These are phyloP conservation scores for Sporormia fimetaria DNA, from an alignment of 495 filamentous ascomycete genomes.

Conservation along the genomic window DNA sequence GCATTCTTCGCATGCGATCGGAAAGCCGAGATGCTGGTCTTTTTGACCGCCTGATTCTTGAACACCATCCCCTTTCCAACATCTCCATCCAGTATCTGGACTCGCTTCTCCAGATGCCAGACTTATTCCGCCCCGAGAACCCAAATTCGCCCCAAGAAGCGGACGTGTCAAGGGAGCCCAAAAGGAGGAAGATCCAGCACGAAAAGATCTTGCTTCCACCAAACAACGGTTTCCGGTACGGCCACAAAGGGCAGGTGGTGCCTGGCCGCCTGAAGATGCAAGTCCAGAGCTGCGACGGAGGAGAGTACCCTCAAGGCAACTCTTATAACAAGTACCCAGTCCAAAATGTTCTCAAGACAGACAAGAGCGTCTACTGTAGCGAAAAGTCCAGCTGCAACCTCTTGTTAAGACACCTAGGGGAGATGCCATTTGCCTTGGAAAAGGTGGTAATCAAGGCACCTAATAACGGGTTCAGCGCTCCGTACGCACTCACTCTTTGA, in stretches of 20 bases:
- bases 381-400: conserved; percentile 74
- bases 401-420: conserved; percentile 65
- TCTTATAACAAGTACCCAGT: conserved; percentile 41
- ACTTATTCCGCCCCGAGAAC: no score
- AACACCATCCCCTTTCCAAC: no score
- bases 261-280: conserved; percentile 72
- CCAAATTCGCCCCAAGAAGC: conserved; percentile 3
- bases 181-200: conserved; percentile 64
- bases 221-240: conserved; percentile 58
- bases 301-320: conserved; percentile 52
- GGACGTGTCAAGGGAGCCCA: conserved; percentile 31
- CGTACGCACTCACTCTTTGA: conserved; percentile 52
- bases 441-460: conserved; percentile 85
- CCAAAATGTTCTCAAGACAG: conserved; percentile 73
- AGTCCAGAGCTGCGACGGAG: conserved; percentile 80
- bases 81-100: no score
- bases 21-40: no score
- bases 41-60: no score
- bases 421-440: conserved; percentile 65
- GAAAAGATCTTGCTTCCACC: conserved; percentile 41
- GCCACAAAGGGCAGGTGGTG: conserved; percentile 71
- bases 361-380: conserved; percentile 79
- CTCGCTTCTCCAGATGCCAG: no score
- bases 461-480: conserved; percentile 64
- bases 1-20: no score